Percentiles rank a stretch among this genome's conserved stretches.
Conservation (phyloP, 495 filamentous ascomycete species). For the Lasiosphaeriaceae sp. region DNA sequence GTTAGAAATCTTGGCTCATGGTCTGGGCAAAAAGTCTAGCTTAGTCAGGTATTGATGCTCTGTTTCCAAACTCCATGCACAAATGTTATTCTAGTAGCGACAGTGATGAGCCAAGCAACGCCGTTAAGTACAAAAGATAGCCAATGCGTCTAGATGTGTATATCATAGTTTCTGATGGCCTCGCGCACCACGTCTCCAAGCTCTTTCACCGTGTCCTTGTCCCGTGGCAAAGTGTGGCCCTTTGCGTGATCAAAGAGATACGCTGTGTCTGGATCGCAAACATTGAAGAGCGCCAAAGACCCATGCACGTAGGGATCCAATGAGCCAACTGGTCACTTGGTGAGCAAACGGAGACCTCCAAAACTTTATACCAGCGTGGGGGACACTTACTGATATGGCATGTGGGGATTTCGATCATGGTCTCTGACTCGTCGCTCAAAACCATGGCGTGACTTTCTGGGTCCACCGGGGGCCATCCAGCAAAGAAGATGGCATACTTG, state of each 20-base stretch:
- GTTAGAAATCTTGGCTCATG: no score
- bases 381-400: slow-evolving; percentile 51
- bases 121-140: no score
- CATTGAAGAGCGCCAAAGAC: slow-evolving; percentile 54
- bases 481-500: slow-evolving; percentile 55
- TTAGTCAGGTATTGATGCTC: no score
- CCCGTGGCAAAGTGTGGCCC: slow-evolving; percentile 53
- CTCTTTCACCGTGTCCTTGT: slow-evolving; percentile 46
- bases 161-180: slow-evolving; percentile 29
- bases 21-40: no score
- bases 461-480: slow-evolving; percentile 55
- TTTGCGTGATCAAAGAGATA: slow-evolving; percentile 58
- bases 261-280: slow-evolving; percentile 54
- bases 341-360: not conserved
- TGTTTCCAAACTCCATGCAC: no score
- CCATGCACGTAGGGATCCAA: slow-evolving; percentile 55
- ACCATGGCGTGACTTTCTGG: slow-evolving; percentile 42
- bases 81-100: no score
- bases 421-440: slow-evolving; percentile 50
- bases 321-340: slow-evolving; percentile 42
- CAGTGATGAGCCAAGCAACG: no score
- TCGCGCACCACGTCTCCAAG: slow-evolving; percentile 43
- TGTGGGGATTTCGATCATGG: slow-evolving; percentile 51
- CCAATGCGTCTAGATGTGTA: slow-evolving; percentile 13
- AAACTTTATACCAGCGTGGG: not conserved